Base-by-base conservation (phyloP, 2,329 filamentous ascomycete genomes). In the Calonectria montana region DNA sequence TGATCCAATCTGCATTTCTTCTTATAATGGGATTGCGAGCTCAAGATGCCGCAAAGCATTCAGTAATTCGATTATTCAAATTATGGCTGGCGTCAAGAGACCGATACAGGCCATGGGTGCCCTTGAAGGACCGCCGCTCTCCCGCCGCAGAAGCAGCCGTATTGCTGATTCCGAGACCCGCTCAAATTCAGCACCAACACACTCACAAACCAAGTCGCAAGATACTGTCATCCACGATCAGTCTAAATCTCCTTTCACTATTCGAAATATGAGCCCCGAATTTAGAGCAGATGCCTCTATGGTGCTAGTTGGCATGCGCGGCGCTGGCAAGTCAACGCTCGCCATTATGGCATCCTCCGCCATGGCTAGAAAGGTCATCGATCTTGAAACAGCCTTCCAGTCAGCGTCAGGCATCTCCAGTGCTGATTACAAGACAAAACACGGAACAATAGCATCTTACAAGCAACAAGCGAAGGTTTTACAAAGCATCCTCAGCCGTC, bases 281-380 rank as follows among this genome's bases (percentile, higher is more conserved):
- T 93, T 93, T 77, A 83, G 85, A 9, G 81, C 87, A 9, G 88
- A 93, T 84, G 91, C 92, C 2, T 94, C 93, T 1, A 90, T 96
- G 67, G 88, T 95, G 6, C 86, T 96, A n/a, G 88, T 94, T 25
- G 94, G 94, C 2, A 91, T 94, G 67, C 90, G 92, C 13, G 94
- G 93, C 12, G 90, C 92, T 5, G 94, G 94, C 21, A 95, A 95
- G 81, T 93, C 92, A 1, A 94, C 92, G 1, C 84, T 96, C 10
- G 94, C 92, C 15, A 89, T 96, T 57, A 94, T 96, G 73, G 92
- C 93, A 6, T 93, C 93, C 0, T 91, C 91, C 4, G 92, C 92
- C 57, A 91, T 93, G 81, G 89, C 90, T 64, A 87, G 92, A 53
- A 90, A 90, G 65, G 86, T 95, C 2, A 84, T 95, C 65, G 93